Evolutionary conservation across 169 alveolate species (phyloP).

Genomic region (Plasmodium falciparum): DNA sequence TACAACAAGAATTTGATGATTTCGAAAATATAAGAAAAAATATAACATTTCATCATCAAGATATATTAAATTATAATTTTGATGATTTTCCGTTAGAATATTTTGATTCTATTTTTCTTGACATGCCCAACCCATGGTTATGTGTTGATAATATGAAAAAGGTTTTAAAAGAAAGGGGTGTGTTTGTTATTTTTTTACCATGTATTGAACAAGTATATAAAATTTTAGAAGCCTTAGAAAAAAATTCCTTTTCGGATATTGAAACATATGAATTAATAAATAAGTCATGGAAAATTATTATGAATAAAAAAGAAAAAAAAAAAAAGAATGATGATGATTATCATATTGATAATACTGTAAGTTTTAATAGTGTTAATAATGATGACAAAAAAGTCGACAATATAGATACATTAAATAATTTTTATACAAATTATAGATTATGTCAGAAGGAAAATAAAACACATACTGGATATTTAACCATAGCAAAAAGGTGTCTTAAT

Average conservation of each 20-base stretch:
- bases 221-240: conserved; percentile 79
- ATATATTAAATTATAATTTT: conserved; percentile 80
- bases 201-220: conserved; percentile 92
- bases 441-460: conserved; percentile 73
- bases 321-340: background rate
- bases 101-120: conserved; percentile 90
- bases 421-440: conserved; percentile 13
- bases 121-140: conserved; percentile 94
- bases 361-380: background rate
- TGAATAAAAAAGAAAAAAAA: conserved; percentile 53
- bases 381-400: background rate
- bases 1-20: conserved; percentile 76
- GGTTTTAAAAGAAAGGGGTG: conserved; percentile 85
- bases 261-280: conserved; percentile 89
- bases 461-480: conserved; percentile 72
- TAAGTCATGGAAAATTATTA: conserved; percentile 90
- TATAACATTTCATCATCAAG: conserved; percentile 82
- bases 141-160: conserved; percentile 86
- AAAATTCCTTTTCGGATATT: conserved; percentile 77
- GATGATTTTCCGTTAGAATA: conserved; percentile 74
- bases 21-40: conserved; percentile 77
- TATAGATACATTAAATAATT: background rate
- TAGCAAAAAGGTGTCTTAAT: conserved; percentile 36
- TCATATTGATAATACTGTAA: too few relatives aligned
- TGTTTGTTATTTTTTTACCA: conserved; percentile 91